These are phyloP conservation scores for carrot (Daucus carota) DNA, from an alignment of 129 eudicot genomes.

Conservation along the genomic window DH1_v3.0 NC_030388.2:16415001-16415500, in stretches of 20 bases:
- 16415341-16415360: background rate
- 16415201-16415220: no score
- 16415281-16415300: background rate
- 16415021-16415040: no score
- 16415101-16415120: no score
- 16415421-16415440: conserved; percentile 62
- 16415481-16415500: conserved; percentile 48
- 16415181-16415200: no score
- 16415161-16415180: no score
- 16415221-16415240: background rate
- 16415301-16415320: background rate
- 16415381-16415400: background rate
- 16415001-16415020: no score
- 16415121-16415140: no score
- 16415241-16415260: background rate
- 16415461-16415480: conserved; percentile 47
- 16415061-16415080: no score
- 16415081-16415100: no score
- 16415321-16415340: background rate
- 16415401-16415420: conserved; percentile 5
- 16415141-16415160: no score
- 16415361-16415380: background rate
- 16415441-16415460: conserved; percentile 51
- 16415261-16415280: background rate
- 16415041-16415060: no score